Evolutionary conservation across 345 rosid genomes (phyloP), one percentile per base, ranked within the genome.

Genomic region (Cardamine resedifolia): DNA sequence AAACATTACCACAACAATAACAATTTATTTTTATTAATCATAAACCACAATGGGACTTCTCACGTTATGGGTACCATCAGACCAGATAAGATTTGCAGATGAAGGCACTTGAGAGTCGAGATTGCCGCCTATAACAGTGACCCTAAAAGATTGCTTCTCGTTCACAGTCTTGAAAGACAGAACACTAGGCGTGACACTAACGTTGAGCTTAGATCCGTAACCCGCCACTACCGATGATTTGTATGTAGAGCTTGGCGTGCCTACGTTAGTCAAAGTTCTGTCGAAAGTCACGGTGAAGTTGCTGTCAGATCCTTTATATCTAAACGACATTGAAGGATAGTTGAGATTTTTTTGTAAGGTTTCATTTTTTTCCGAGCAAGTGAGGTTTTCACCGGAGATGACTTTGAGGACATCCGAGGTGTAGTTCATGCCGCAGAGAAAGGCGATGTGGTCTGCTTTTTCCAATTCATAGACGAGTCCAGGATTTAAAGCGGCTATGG

Each of bases 261-360:
- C 89, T 14, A 83, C 91, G 45, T 88, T 88, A 18, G 87, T 86
- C 16, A 86, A 81, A 3, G 84, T 83, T 74, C 91, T 72, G 24
- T 33, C 58, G 28, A 88, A 81, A n/a, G 6, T 23, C 11, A 79
- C 10, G 0, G 39, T 60, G 69, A 82, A 78, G 27, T 82, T 2
- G 33, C n/a, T 58, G 3, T 48, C 3, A 10, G 59, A 18, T 27
- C 30, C 10, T 0, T 36, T 55, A 10, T 62, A 0, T 10, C 5
- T 14, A 48, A 66, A 59, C 18, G 75, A 9, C 58, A 69, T 55
- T 12, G 73, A 55, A 36, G 75, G 73, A 52, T 67, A 61, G 64
- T 68, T 67, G 3, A 69, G 58, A 64, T 70, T 62, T 56, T 59
- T 65, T 10, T 49, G 50, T 38, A 26, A 56, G 11, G 36, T 45